Percentiles rank a stretch among this genome's conserved stretches.
These are phyloP conservation scores for Mucor velutinosus DNA, from an alignment of 371 early-diverging fungal species.

Conservation along the genomic window DNA sequence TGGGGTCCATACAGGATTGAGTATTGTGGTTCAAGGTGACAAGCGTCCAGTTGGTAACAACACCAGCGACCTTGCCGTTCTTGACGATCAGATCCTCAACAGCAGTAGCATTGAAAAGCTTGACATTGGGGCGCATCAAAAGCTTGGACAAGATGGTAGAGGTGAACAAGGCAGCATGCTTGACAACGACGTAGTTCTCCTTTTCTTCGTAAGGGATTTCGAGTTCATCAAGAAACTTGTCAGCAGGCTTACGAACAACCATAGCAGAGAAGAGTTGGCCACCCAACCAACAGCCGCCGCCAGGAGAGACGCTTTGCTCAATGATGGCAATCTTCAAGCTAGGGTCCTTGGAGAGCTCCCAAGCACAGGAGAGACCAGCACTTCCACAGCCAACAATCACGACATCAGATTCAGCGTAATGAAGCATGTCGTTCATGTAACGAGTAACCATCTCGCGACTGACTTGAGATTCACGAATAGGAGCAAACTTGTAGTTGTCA, in stretches of 20 bases:
- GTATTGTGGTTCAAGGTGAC: constrained; percentile 69
- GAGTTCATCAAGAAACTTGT: constrained; percentile 66
- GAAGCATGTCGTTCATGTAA: constrained; percentile 68
- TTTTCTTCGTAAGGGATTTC: constrained; percentile 75
- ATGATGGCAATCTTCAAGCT: constrained; percentile 67
- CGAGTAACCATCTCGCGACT: constrained; percentile 74
- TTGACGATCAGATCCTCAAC: constrained; percentile 78
- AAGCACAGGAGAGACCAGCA: constrained; percentile 66
- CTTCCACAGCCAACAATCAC: constrained; percentile 77
- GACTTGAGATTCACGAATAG: constrained; percentile 70
- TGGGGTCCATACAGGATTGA: constrained; percentile 83
- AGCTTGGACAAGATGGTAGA: constrained; percentile 75
- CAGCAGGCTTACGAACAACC: constrained; percentile 74
- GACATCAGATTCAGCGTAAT: constrained; percentile 72
- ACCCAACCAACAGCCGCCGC: constrained; percentile 79
- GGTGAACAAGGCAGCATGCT: constrained; percentile 77
- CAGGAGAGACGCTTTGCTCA: constrained; percentile 69
- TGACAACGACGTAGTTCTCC: constrained; percentile 74
- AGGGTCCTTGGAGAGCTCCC: constrained; percentile 70
- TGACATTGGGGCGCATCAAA: constrained; percentile 68
- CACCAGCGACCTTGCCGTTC: constrained; percentile 54
- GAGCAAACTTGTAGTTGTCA: constrained; percentile 53
- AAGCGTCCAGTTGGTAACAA: constrained; percentile 80
- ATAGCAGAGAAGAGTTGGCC: constrained; percentile 75
- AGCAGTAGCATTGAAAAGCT: constrained; percentile 80